Evolutionary conservation across 2,329 filamentous ascomycete genomes (phyloP).

Genomic region (Pleomassaria siparia): DNA sequence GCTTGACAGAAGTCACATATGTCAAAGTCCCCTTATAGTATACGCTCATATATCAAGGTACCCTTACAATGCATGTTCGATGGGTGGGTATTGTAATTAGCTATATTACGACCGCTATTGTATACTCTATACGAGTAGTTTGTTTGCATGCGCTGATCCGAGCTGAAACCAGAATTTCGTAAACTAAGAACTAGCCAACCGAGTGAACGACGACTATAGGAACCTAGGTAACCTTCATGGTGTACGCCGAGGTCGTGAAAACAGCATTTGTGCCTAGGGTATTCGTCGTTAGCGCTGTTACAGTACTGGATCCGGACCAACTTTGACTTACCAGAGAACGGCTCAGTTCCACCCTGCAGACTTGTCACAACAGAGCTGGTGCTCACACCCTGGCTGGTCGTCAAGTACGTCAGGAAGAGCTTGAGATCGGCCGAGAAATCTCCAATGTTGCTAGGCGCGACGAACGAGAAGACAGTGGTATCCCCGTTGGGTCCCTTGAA

Average conservation of each 20-base stretch:
- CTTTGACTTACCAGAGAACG: constrained; percentile 2
- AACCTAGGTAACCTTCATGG: constrained; percentile 1
- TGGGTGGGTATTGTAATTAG: too few species aligned
- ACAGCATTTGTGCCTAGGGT: not conserved
- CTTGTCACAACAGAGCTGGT: not conserved
- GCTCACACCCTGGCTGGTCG: constrained; percentile 4
- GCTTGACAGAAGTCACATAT: too few species aligned
- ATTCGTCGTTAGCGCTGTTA: not conserved
- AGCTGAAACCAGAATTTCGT: too few species aligned
- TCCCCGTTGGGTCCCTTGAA: constrained; percentile 5
- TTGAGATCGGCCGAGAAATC: constrained; percentile 5
- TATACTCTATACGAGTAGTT: too few species aligned
- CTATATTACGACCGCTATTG: too few species aligned
- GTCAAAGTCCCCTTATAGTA: too few species aligned
- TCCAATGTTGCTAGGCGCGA: constrained; percentile 3
- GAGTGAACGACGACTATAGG: too few species aligned
- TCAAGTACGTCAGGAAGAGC: constrained; percentile 5
- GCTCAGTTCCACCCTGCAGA: constrained; percentile 3
- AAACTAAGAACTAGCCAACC: too few species aligned
- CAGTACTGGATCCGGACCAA: not conserved
- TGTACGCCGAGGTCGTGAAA: not conserved
- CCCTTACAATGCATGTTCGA: too few species aligned
- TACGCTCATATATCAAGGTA: too few species aligned
- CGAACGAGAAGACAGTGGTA: constrained; percentile 6
- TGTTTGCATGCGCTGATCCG: too few species aligned